Conservation (phyloP, 139 green algal genomes). For the Chlorella sorokiniana region DNA sequence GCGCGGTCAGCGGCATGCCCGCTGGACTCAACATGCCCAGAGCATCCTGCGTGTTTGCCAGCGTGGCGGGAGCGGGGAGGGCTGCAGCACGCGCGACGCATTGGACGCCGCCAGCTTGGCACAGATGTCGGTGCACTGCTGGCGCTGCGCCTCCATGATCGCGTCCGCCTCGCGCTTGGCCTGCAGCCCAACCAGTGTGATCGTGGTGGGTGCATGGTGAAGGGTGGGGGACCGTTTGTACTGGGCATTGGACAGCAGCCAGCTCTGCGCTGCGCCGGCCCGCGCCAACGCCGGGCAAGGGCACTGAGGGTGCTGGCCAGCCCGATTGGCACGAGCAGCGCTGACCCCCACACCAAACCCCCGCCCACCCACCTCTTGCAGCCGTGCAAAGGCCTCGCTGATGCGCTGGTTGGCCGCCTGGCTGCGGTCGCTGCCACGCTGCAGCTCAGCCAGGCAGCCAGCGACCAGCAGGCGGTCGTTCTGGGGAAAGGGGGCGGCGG, state of each 20-base stretch:
- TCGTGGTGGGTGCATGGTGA: too few species aligned
- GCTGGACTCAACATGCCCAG: background rate
- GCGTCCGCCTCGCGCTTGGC: constrained; percentile 6
- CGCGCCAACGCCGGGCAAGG: too few species aligned
- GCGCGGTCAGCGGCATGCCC: background rate
- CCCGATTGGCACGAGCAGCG: background rate
- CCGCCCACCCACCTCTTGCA: background rate
- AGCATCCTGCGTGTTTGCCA: background rate
- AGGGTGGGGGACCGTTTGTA: too few species aligned
- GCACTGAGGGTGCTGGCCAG: too few species aligned
- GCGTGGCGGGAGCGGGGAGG: background rate
- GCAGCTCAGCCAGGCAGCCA: constrained; percentile 22
- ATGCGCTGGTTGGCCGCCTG: constrained; percentile 3
- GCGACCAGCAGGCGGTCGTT: constrained; percentile 23
- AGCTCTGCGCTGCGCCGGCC: too few species aligned
- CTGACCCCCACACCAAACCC: background rate
- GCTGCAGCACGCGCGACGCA: background rate
- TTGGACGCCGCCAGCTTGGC: constrained; percentile 1
- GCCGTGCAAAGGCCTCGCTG: background rate
- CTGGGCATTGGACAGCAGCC: too few species aligned
- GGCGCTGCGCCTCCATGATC: constrained; percentile 19
- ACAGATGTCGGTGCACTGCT: constrained; percentile 26
- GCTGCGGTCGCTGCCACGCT: constrained; percentile 15
- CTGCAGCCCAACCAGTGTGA: background rate
- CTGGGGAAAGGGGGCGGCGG: background rate